Evolutionary conservation across 2,329 filamentous ascomycete genomes (phyloP), one percentile per base, ranked within the genome.

Genomic region (Phymatotrichopsis omnivora): DNA sequence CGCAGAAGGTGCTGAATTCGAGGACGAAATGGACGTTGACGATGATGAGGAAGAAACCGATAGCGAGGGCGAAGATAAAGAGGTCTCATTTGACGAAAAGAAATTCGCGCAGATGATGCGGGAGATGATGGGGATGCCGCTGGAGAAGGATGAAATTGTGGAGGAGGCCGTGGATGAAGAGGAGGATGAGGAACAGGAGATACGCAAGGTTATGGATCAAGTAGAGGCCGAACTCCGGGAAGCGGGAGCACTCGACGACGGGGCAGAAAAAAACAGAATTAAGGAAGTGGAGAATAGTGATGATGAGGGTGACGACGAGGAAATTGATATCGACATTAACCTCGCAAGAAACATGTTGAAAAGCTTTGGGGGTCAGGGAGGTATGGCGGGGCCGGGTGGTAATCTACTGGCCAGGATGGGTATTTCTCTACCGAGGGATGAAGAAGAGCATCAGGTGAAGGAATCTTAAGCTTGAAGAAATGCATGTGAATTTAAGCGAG

Each of bases 341-440:
- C 69, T 98, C 19, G 86, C 84, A 14, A 85, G 82, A 62, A 96
- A 96, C 59, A 69, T 98, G 43, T 69, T 98, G 1, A 85, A 95
- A 62, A 89, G 85, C 57, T 87, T 98, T 65, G 93, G 93, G 60
- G 80, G 83, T 12, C 89, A 96, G 62, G 85, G 71, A 14, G 91
- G 91, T 10, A 75, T 82, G 68, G 72, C 85, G 24, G 91, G 91
- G 0, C 91, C 91, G 1, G 82, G 83, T 2, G 79, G 87, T 1
- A 96, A 95, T 61, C 68, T 98, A 49, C 72, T 98, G 58, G 80
- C 79, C 5, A 74, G 93, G 66, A 82, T 96, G 80, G 86, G 86
- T 0, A 69, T 95, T 54, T 72, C 75, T 30, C 68, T 95, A 48
- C 89, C 89, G 0, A 72, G 82, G 49, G 85, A 93, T 58, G 85